Base-by-base conservation (phyloP, 345 rosid genomes). In the Melastoma malabathricum region DNA sequence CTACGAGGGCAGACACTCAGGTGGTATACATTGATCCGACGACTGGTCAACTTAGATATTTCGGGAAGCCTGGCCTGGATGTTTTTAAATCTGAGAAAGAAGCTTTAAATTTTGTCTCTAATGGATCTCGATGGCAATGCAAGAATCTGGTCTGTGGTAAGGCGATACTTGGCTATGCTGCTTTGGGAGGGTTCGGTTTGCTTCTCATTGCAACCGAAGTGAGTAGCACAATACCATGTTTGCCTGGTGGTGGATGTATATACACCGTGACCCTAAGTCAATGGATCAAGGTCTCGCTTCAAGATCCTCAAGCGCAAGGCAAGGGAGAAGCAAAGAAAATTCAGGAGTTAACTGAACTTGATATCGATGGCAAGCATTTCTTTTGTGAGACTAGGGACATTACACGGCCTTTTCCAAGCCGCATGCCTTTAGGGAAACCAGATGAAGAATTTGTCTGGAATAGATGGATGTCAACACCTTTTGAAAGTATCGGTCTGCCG, bases 401-500 rank as follows among this genome's bases (percentile, higher is more conserved):
- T 39, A 82, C 98, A 51, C 71, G 95, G 25, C 86, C 98, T 25
- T 92, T 87, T 57, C 98, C 98, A 0, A 92, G 98, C 54, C 76
- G 63, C 23, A 75, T 79, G 86, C 69, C 80, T 44, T 60, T 84
- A 61, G 78, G 68, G 60, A 65, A 29, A 47, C 95, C 96, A 23
- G 96, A 92, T 59, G 89, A 80, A 22, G 98, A 87, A 65, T 92
- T 92, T 69, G 95, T 92, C 50, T 92, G 98, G 98, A 92, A 92
- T 57, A 72, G 64, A 52, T 87, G 96, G 96, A 68, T 92, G 18
- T 82, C 96, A 7, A 34, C 65, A 63, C 74, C 95, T 46, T 92
- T 92, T 66, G 79, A 69, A 65, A 69, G 66, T 60, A 73, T 82
- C 55, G 88, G 95, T 54, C 75, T 92, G 46, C 66, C 65, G 0